Evolutionary conservation across 176 grass and related monocot species (phyloP).

Genomic region (Cenchrus americanus): DNA sequence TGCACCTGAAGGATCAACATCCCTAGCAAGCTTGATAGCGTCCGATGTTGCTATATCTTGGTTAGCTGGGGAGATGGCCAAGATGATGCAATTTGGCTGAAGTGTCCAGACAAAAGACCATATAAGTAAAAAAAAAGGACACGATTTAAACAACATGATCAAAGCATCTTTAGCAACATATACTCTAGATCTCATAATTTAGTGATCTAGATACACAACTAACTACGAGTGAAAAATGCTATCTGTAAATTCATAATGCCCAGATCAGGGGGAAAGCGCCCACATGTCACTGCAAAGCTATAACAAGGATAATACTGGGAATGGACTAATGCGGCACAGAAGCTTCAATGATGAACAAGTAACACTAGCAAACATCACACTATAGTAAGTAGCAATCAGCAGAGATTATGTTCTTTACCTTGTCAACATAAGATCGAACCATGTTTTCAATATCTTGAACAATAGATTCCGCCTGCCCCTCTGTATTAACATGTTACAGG

Average conservation of each 20-base stretch:
- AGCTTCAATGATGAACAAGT: not conserved
- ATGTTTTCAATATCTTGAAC: constrained; percentile 99
- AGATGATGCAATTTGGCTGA: constrained; percentile 89
- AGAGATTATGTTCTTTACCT: constrained; percentile 57
- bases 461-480: constrained; percentile 95
- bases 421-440: constrained; percentile 96
- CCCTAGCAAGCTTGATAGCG: constrained; percentile 94
- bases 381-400: constrained; percentile 7
- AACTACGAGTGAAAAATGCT: not conserved
- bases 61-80: constrained; percentile 99
- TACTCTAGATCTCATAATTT: not conserved
- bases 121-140: constrained; percentile 24
- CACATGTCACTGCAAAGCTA: not conserved
- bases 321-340: not conserved
- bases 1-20: constrained; percentile 93
- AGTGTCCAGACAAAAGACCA: constrained; percentile 42
- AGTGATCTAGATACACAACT: not conserved
- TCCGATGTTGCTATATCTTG: constrained; percentile 99
- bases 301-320: constrained; percentile 4
- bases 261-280: not conserved
- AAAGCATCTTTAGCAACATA: not conserved
- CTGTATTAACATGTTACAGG: constrained; percentile 48
- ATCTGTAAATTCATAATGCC: constrained; percentile 8
- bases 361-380: constrained; percentile 5
- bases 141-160: not conserved